Percentiles rank a stretch among this genome's conserved stretches.
phyloP scores from a whole-genome alignment of 129 eudicot genomes.

The Smallanthus sonchifolius region DNA sequence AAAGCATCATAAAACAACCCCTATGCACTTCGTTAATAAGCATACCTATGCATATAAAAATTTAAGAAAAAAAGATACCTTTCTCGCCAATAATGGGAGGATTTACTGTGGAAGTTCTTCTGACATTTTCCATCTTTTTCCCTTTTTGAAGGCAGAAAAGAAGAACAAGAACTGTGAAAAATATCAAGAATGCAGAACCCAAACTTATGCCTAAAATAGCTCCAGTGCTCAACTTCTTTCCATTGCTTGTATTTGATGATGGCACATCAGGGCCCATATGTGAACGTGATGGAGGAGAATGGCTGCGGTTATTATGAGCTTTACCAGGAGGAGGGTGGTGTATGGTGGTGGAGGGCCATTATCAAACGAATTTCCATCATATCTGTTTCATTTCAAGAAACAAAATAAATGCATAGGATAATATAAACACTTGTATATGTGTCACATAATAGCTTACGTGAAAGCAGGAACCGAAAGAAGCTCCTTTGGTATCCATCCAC shows the following conservation, averaged over 20 bases:
- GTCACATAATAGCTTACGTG: constrained; percentile 41
- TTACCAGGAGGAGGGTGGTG: constrained; percentile 91
- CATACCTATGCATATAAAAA: neutral
- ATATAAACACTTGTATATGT: neutral
- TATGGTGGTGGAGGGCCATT: constrained; percentile 64
- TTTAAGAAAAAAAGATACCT: constrained; percentile 34
- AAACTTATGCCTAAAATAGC: constrained; percentile 67
- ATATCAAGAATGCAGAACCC: constrained; percentile 48
- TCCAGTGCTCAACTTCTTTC: constrained; percentile 45
- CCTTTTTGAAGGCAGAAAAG: constrained; percentile 52
- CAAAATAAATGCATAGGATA: neutral
- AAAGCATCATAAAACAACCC: neutral
- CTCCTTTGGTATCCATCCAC: constrained; percentile 91
- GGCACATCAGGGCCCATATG: constrained; percentile 39
- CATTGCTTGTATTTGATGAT: constrained; percentile 33
- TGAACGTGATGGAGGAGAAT: constrained; percentile 42
- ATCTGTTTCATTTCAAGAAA: constrained; percentile 42
- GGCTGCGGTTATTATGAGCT: constrained; percentile 42
- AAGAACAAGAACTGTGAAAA: constrained; percentile 49
- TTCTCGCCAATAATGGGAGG: constrained; percentile 50
- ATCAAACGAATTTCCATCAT: constrained; percentile 79
- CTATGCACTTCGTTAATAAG: too few relatives aligned
- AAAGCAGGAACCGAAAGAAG: constrained; percentile 69
- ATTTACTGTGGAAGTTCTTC: constrained; percentile 46
- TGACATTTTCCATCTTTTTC: constrained; percentile 40